Evolutionary conservation across 805 yeast species (phyloP).

Genomic region (Candida ficus): DNA sequence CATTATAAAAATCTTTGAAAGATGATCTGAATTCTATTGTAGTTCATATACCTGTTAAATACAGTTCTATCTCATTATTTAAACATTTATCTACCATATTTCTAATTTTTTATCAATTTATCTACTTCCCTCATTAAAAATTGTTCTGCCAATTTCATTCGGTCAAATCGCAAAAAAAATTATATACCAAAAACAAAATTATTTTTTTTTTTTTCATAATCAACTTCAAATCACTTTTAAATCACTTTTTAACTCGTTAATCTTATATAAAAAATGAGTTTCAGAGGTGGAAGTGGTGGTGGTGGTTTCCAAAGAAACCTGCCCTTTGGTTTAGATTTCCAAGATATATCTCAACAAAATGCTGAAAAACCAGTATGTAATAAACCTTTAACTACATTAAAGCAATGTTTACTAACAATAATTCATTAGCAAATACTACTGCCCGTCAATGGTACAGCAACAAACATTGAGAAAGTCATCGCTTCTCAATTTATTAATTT

Average conservation of each 20-base stretch:
- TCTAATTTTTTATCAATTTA: background rate
- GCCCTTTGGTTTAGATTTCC: constrained; percentile 72
- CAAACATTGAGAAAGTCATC: constrained; percentile 42
- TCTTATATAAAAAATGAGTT: constrained; percentile 41
- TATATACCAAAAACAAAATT: background rate
- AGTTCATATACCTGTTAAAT: background rate
- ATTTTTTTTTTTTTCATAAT: background rate
- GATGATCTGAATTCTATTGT: background rate
- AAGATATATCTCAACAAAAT: constrained; percentile 44
- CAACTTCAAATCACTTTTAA: background rate
- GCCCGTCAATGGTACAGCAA: constrained; percentile 61
- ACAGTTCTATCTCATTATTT: background rate
- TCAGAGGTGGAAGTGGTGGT: constrained; percentile 40
- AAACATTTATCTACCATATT: constrained; percentile 26
- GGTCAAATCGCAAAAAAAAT: background rate
- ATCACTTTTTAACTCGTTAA: too few species aligned
- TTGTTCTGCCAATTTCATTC: background rate
- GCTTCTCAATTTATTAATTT: constrained; percentile 55
- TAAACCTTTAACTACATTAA: too few species aligned
- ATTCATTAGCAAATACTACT: constrained; percentile 36
- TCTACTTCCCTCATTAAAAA: background rate
- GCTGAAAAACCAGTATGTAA: constrained; percentile 28
- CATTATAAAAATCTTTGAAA: too few species aligned
- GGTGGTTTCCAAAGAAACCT: constrained; percentile 35
- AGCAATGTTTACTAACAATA: background rate